Conservation (phyloP, 2,329 filamentous ascomycete genomes). For the Colletotrichum sp. region DNA sequence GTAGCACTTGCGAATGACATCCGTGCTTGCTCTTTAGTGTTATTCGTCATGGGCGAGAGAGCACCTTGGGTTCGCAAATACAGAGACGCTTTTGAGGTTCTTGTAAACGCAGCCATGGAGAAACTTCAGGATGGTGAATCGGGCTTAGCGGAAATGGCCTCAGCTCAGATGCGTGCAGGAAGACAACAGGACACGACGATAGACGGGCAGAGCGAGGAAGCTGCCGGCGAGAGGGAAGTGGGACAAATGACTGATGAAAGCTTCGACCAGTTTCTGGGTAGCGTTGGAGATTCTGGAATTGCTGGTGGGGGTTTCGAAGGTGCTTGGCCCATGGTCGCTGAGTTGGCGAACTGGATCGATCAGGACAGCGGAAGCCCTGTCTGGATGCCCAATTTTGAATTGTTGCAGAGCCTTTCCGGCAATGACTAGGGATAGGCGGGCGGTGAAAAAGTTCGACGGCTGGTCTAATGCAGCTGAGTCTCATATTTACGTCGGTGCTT, state of each 20-base stretch:
- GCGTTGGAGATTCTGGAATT: background rate
- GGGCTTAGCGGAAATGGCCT: slow-evolving; percentile 8
- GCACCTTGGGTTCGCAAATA: slow-evolving; percentile 52
- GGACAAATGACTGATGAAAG: background rate
- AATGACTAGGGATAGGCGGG: background rate
- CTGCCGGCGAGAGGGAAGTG: background rate
- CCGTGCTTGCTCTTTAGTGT: slow-evolving; percentile 50
- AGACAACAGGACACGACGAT: background rate
- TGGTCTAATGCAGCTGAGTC: background rate
- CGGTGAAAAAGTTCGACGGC: background rate
- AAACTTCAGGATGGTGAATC: slow-evolving; percentile 5
- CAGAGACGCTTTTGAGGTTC: slow-evolving; percentile 50
- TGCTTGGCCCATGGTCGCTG: slow-evolving; percentile 31
- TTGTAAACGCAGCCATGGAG: slow-evolving; percentile 41
- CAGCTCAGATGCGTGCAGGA: background rate
- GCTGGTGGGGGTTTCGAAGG: slow-evolving; percentile 13
- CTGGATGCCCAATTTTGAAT: slow-evolving; percentile 35
- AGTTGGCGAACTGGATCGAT: slow-evolving; percentile 34
- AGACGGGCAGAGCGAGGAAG: background rate
- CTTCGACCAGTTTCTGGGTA: background rate
- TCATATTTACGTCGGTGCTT: background rate
- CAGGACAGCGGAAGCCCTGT: slow-evolving; percentile 29
- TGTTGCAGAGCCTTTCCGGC: slow-evolving; percentile 28
- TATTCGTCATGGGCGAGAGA: slow-evolving; percentile 55
- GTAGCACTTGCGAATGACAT: slow-evolving; percentile 53